Percentiles rank a stretch among this genome's conserved stretches.
These are phyloP conservation scores for Aspergillus pseudoviridinutans DNA, from an alignment of 2,329 filamentous ascomycete genomes.

Conservation along the genomic window DNA sequence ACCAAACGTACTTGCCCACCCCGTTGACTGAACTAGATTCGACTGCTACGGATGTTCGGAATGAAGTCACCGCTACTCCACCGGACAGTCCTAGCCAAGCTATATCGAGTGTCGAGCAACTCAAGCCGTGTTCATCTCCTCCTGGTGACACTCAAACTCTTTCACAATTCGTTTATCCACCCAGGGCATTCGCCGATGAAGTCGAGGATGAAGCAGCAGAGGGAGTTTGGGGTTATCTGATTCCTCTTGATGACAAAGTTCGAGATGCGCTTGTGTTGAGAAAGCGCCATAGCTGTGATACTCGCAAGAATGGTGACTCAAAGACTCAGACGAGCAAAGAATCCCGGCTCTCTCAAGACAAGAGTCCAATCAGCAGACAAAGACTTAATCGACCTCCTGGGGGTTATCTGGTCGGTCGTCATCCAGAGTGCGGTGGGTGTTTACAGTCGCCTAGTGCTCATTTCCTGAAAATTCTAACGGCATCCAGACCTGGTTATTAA, in stretches of 20 bases:
- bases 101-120: conserved; percentile 36
- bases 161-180: conserved; percentile 74
- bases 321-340: conserved; percentile 34
- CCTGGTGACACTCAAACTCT: conserved; percentile 74
- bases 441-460: neutral
- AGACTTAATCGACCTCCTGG: conserved; percentile 58
- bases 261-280: conserved; percentile 70
- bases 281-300: conserved; percentile 67
- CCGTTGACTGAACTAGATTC: conserved; percentile 70
- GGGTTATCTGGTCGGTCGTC: conserved; percentile 87
- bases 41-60: conserved; percentile 57
- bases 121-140: conserved; percentile 55
- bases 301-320: conserved; percentile 35
- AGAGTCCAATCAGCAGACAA: conserved; percentile 53
- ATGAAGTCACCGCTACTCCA: conserved; percentile 69
- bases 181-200: conserved; percentile 70
- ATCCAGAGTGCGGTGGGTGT: conserved; percentile 83
- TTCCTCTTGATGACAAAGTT: conserved; percentile 70
- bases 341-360: conserved; percentile 44
- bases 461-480: conserved; percentile 11
- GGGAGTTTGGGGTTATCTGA: conserved; percentile 92
- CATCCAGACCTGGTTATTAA: conserved; percentile 66
- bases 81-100: conserved; percentile 57
- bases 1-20: conserved; percentile 71
- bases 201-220: conserved; percentile 79